Percentiles rank a stretch among this genome's conserved stretches.
Conservation (phyloP, 306 rosid species). For the Cucumis sativus region Cucumber_9930_V3 NC_026658.2:8489501-8490000, state of each 20-base stretch:
- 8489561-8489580: conserved; percentile 43
- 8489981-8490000: conserved; percentile 41
- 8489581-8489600: conserved; percentile 43
- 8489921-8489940: conserved; percentile 30
- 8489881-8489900: conserved; percentile 27
- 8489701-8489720: conserved; percentile 45
- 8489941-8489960: conserved; percentile 12
- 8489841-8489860: conserved; percentile 61
- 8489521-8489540: conserved; percentile 49
- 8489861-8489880: conserved; percentile 22
- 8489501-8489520: conserved; percentile 48
- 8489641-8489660: conserved; percentile 59
- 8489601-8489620: conserved; percentile 20
- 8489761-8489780: conserved; percentile 47
- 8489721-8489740: conserved; percentile 37
- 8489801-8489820: conserved; percentile 29
- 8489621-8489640: conserved; percentile 42
- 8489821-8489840: conserved; percentile 39
- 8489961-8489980: conserved; percentile 37
- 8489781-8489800: conserved; percentile 38
- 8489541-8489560: conserved; percentile 50
- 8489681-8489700: conserved; percentile 42
- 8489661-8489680: conserved; percentile 39
- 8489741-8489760: conserved; percentile 37
- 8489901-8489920: conserved; percentile 37